A percentile compares a stretch with the other conserved stretches of the same genome.
Conservation (phyloP, 192 early-diverging fungal species). For the Coemansia biformis region DNA sequence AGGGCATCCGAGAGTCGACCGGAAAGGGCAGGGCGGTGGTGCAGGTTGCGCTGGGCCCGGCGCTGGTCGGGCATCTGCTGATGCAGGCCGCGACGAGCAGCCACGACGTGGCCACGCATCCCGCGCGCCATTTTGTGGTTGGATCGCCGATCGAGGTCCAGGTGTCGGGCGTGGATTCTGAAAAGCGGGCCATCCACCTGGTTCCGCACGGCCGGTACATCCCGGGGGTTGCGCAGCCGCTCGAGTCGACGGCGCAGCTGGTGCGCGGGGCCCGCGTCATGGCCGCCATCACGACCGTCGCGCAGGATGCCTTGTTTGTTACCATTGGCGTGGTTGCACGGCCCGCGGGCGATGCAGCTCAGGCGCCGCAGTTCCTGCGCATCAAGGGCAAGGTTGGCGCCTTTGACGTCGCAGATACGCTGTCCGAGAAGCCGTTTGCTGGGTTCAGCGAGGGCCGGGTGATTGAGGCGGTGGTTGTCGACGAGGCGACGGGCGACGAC, state of each 20-base stretch:
- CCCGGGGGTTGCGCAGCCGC: conserved; percentile 40
- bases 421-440: conserved; percentile 27
- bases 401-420: conserved; percentile 56
- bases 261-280: conserved; percentile 53
- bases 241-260: conserved; percentile 45
- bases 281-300: conserved; percentile 54
- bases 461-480: conserved; percentile 19
- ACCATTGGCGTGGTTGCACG: conserved; percentile 36
- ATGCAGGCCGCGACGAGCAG: conserved; percentile 23
- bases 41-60: conserved; percentile 15
- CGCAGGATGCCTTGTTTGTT: conserved; percentile 53
- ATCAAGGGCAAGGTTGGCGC: conserved; percentile 58
- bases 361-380: not conserved
- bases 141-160: conserved; percentile 44
- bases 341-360: not conserved
- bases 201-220: conserved; percentile 52
- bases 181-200: conserved; percentile 11
- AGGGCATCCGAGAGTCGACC: conserved; percentile 17
- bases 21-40: conserved; percentile 7
- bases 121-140: conserved; percentile 20
- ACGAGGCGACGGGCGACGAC: conserved; percentile 4
- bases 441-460: conserved; percentile 21
- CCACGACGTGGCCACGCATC: conserved; percentile 15
- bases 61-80: conserved; percentile 20
- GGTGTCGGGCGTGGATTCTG: conserved; percentile 18